These are phyloP conservation scores for Fusarium agapanthi DNA, from an alignment of 2,329 filamentous ascomycete genomes.

Conservation along the genomic window DNA sequence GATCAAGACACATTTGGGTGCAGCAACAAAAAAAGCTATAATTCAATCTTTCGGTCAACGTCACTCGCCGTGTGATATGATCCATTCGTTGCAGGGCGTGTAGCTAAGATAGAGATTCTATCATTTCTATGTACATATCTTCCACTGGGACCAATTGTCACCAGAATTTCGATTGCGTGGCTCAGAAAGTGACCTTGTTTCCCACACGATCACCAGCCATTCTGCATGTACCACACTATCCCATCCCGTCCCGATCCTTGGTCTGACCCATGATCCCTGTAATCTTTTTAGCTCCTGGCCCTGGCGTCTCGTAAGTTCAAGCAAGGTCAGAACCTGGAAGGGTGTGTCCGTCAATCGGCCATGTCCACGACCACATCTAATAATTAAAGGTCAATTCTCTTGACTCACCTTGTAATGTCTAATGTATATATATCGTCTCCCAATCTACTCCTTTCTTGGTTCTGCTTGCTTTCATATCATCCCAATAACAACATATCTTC, in stretches of 20 bases:
- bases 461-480: conserved; percentile 8
- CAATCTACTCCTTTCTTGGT: neutral
- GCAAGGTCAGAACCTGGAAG: conserved; percentile 1
- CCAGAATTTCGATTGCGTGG: neutral
- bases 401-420: conserved; percentile 18
- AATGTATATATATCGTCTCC: conserved; percentile 19
- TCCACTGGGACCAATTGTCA: neutral
- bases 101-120: neutral
- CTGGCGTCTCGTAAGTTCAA: conserved; percentile 19
- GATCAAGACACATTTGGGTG: neutral
- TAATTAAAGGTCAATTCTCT: conserved; percentile 11
- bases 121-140: neutral
- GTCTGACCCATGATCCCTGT: conserved; percentile 18
- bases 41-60: conserved; percentile 25
- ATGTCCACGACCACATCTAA: conserved; percentile 14
- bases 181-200: neutral
- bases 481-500: neutral
- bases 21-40: neutral
- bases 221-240: conserved; percentile 24
- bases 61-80: conserved; percentile 4
- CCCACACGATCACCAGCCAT: neutral
- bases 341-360: conserved; percentile 21
- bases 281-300: neutral
- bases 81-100: conserved; percentile 7
- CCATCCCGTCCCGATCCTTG: conserved; percentile 36